Percentiles rank a stretch among this genome's conserved stretches.
Evolutionary conservation across 176 grass and related monocot genomes (phyloP).

Genomic region (Paspalum vaginatum): DNA sequence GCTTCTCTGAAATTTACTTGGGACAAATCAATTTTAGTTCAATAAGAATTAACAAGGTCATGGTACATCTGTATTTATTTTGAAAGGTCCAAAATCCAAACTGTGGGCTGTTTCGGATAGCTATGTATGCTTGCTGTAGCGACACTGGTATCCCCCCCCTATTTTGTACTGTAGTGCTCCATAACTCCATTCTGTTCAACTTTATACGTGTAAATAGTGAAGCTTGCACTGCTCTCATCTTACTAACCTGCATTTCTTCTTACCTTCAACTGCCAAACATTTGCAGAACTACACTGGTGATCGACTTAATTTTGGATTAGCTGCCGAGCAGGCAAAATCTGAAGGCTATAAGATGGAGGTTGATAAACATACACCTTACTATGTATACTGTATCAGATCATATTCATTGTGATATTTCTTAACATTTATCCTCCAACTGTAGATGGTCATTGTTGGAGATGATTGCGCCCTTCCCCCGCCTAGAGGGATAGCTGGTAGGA

Average conservation of each 20-base stretch:
- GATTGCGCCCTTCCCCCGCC: conserved; percentile 96
- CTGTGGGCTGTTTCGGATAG: conserved; percentile 26
- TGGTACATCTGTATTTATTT: neutral
- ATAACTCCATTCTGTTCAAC: conserved; percentile 8
- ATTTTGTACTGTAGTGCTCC: conserved; percentile 14
- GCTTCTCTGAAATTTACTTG: neutral
- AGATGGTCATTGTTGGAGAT: conserved; percentile 99
- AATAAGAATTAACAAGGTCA: neutral
- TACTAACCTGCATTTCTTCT: conserved; percentile 24
- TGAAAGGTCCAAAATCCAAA: neutral
- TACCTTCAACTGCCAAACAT: conserved; percentile 39
- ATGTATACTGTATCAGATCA: neutral
- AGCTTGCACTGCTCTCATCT: neutral
- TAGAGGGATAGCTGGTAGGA: conserved; percentile 94
- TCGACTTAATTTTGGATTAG: conserved; percentile 99
- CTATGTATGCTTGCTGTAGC: conserved; percentile 32
- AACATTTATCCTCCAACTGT: conserved; percentile 34
- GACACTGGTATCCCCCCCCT: neutral
- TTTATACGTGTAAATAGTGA: neutral
- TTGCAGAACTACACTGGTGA: conserved; percentile 99
- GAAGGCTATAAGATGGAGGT: conserved; percentile 99
- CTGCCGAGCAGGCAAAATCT: conserved; percentile 98
- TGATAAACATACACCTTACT: conserved; percentile 27
- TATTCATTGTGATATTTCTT: conserved; percentile 32
- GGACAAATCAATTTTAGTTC: neutral